Percentiles rank a stretch among this genome's conserved stretches.
Conservation (phyloP, 148 eudicot genomes). For the Nepenthes mirabilis region DNA sequence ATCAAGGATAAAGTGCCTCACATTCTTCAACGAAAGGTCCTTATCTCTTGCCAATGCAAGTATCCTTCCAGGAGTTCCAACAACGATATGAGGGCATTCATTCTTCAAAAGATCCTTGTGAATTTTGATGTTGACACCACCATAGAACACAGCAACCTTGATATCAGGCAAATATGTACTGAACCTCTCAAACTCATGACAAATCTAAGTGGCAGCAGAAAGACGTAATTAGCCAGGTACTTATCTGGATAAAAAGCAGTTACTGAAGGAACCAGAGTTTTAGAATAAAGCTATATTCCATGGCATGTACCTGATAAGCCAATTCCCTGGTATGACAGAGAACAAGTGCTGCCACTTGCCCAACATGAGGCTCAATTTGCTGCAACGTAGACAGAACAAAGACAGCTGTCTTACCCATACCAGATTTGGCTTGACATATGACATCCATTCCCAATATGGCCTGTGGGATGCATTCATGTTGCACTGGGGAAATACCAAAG, state of each 20-base stretch:
- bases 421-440: slow-evolving; percentile 76
- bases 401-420: slow-evolving; percentile 79
- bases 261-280: neutral
- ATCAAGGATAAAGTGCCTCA: slow-evolving; percentile 66
- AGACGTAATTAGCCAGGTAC: neutral
- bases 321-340: slow-evolving; percentile 66
- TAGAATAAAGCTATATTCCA: neutral
- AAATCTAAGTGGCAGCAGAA: slow-evolving; percentile 25
- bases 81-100: slow-evolving; percentile 77
- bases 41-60: slow-evolving; percentile 62
- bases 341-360: slow-evolving; percentile 72
- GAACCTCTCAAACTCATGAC: slow-evolving; percentile 70
- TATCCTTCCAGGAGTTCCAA: slow-evolving; percentile 71
- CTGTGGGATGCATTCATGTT: slow-evolving; percentile 79
- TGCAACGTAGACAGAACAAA: slow-evolving; percentile 65
- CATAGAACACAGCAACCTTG: slow-evolving; percentile 66
- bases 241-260: neutral
- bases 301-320: slow-evolving; percentile 48
- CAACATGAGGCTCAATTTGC: slow-evolving; percentile 67
- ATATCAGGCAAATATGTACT: slow-evolving; percentile 53
- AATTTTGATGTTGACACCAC: slow-evolving; percentile 59
- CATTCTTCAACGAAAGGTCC: slow-evolving; percentile 52
- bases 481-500: slow-evolving; percentile 62
- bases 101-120: slow-evolving; percentile 67
- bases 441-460: slow-evolving; percentile 83